Evolutionary conservation across 495 filamentous ascomycete species (phyloP), one percentile per base, ranked within the genome.

Genomic region (Pseudevernia furfuracea): DNA sequence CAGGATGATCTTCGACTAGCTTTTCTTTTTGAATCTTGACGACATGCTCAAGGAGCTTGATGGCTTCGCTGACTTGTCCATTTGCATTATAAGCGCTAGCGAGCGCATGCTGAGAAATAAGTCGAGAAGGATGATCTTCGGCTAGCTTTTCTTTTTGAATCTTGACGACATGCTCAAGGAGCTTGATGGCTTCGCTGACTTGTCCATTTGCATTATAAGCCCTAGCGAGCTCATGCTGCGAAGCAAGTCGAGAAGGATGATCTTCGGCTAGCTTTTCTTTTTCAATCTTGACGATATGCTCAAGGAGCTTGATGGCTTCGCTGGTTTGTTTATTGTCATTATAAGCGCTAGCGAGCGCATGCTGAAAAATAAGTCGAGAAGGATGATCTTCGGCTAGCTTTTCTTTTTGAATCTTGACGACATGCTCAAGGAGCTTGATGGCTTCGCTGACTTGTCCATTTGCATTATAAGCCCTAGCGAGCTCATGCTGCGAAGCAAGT

Each of bases 401-500:
- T 63, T 52, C 56, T 58, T 41, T 28, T n/a, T n/a, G n/a, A 46
- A 75, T 68, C 15, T 60, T 56, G 21, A 78, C 68, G n/a, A 76
- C 61, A 60, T 75, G 66, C 61, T 77, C 66, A 11, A 74, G 53
- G 49, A 79, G 57, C 58, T 68, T 5, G 11, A 78, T 57, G 41
- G 74, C 74, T 61, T 76, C 37, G 46, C 73, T 59, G 5, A 71
- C 56, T 59, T 74, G 71, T 15, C 75, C 70, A 59, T 73, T 66
- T 25, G 37, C 21, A 53, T 34, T 5, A 60, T 75, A 76, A 68
- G 60, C 65, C 75, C 59, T 1, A 19, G 23, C 48, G 12, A 52
- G 48, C 25, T 12, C 25, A 30, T 52, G 48, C 12, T 52, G 23
- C 52, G 73, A 74, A 58, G n/a, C 38, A 17, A 78, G 68, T 63